Base-by-base conservation (phyloP, 192 early-diverging fungal genomes). In the Umbelopsis sp. region DNA sequence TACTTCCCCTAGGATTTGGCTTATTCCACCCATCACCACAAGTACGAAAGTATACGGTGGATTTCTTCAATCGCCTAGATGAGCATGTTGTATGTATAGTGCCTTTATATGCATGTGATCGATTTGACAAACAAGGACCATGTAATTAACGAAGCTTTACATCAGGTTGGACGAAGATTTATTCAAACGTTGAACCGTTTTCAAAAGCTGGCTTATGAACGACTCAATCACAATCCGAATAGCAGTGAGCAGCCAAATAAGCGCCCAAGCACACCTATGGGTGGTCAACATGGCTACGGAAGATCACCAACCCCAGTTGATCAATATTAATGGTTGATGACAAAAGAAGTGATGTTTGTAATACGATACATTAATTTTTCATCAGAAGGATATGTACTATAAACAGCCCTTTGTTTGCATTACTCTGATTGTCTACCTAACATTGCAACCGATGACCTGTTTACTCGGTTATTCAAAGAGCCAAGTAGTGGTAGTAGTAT, bases 1-100 rank as follows among this genome's bases (percentile, higher is more conserved):
- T 94, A 55, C 85, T 89, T 65, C 91, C 91, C 46, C 71, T 97
- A n/a, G 91, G 91, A 18, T 81, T 85, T 41, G 95, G 95, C 7
- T 82, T 95, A 51, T 94, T 92, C 76, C 90, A 93, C 70, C 89
- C 89, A 7, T 80, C 90, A 21, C 78, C 82, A 16, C 84, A 80
- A 21, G 90, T 94, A 13, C 78, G 92, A 35, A 66, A 81, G 21
- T 86, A 91, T 48, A 88, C 91, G 1, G 86, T 92, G 20, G 78
- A 89, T 35, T 78, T 97, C n/a, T 90, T 97, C 37, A 82, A 88
- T 21, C 81, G 91, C 51, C 77, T 97, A 58, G 82, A 88, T 64
- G 72, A 87, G 27, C 90, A 95, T 77, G 84, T 81, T 16, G 84
- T 88, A 81, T 75, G 82, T 51, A 27, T 67, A 61, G 49, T 44